A percentile compares a stretch with the other conserved stretches of the same genome.
Conservation (phyloP, 768 basidiomycete genomes). For the Lactifluus pinguis region DNA sequence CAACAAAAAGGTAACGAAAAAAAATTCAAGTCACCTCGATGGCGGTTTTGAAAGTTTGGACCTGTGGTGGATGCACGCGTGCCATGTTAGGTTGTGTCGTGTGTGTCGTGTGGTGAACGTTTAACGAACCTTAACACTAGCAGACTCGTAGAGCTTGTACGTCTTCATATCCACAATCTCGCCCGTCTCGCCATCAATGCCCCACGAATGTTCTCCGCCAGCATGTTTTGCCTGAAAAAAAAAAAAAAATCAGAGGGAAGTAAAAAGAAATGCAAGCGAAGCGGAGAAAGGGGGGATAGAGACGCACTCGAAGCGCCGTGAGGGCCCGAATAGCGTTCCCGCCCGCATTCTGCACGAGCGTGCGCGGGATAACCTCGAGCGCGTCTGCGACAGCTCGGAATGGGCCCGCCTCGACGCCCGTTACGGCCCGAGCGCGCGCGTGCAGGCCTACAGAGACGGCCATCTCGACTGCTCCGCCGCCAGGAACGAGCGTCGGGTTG, state of each 20-base stretch:
- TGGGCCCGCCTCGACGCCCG: conserved; percentile 87
- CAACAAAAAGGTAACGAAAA: background rate
- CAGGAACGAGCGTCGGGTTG: conserved; percentile 88
- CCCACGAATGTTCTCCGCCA: conserved; percentile 83
- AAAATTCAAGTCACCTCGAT: conserved; percentile 54
- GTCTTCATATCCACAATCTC: conserved; percentile 93
- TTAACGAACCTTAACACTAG: conserved; percentile 77
- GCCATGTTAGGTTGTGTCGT: background rate
- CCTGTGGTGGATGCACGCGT: conserved; percentile 32
- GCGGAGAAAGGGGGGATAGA: too few relatives aligned
- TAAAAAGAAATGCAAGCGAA: conserved; percentile 23
- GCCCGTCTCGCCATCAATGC: conserved; percentile 92
- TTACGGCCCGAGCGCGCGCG: conserved; percentile 66
- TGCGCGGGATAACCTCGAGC: conserved; percentile 94
- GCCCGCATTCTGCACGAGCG: conserved; percentile 89
- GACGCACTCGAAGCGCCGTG: conserved; percentile 82
- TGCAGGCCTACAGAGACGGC: conserved; percentile 86
- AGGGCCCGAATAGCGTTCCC: conserved; percentile 90
- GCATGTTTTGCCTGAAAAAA: conserved; percentile 93
- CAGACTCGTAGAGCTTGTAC: conserved; percentile 91
- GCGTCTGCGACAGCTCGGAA: conserved; percentile 91
- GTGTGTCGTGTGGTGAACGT: background rate
- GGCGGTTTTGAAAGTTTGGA: conserved; percentile 95
- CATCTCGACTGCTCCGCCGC: conserved; percentile 98
- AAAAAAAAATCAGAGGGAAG: conserved; percentile 33